Evolutionary conservation across 2,329 filamentous ascomycete genomes (phyloP), one percentile per base, ranked within the genome.

Genomic region (Ophiosphaerella narmari): DNA sequence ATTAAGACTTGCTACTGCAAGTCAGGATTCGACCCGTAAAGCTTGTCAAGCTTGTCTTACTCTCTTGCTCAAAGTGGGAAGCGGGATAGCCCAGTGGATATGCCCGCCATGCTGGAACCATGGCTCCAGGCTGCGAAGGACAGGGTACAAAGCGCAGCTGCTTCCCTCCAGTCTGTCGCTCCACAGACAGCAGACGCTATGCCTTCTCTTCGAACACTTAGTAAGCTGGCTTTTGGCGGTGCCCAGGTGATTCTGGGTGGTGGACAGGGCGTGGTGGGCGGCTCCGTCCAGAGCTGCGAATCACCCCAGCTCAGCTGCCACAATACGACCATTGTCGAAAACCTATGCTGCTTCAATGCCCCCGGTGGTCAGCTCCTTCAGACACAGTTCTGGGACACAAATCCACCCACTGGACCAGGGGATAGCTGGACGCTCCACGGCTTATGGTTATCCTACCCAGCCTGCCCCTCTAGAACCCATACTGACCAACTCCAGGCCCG

Each of bases 331-430:
- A 72, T 74, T 7, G 80, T 83, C n/a, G 69, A 78, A 43, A 79
- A 91, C 63, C 81, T 85, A 6, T 91, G 89, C 76, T 91, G 89
- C 74, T 88, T 90, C 76, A 88, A 88, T 64, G 79, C 83, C 18
- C 88, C 88, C 0, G 85, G 87, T 4, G 89, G 89, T 7, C 82
- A 89, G 54, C 74, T 91, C 38, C 78, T 91, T 4, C 83, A 85
- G 70, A 91, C 89, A 2, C 88, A 91, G 62, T 91, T 91, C 74
- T 91, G 88, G 88, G 88, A 91, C 65, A 82, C 84, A 0, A 68
- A 81, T 50, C 87, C 87, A 1, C 75, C 80, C 1, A 81, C 84
- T 4, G 87, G 89, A 0, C 87, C 88, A 2, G 73, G 72, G 42
- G 82, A 90, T 65, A 86, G 83, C 5, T 92, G 88, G 88, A 90